A percentile compares a stretch with the other conserved stretches of the same genome.
These are phyloP conservation scores for Micractinium conductrix DNA, from an alignment of 139 green algal species.

Conservation along the genomic window DNA sequence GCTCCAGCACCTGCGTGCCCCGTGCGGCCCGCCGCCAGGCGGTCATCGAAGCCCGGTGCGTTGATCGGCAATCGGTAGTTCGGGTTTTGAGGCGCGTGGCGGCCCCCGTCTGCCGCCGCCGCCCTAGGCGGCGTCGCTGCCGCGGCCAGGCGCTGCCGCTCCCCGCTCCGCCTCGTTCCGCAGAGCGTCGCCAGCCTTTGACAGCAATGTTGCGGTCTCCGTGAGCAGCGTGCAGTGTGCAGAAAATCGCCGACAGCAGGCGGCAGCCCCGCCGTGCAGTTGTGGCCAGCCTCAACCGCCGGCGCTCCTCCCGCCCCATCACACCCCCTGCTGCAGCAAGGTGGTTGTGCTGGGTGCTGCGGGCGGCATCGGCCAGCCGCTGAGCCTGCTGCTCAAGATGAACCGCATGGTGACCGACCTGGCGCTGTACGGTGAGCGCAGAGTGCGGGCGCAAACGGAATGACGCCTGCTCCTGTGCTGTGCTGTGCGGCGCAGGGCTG, in stretches of 20 bases:
- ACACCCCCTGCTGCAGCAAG: conserved; percentile 81
- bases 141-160: neutral
- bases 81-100: neutral
- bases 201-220: neutral
- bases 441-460: too few species aligned
- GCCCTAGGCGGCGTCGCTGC: neutral
- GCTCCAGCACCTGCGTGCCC: neutral
- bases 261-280: too few species aligned
- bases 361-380: conserved; percentile 97
- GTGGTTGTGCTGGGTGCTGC: conserved; percentile 95
- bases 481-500: too few species aligned
- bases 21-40: conserved; percentile 10
- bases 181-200: too few species aligned
- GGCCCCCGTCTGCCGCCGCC: neutral
- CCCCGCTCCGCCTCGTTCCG: neutral
- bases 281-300: too few species aligned
- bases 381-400: conserved; percentile 95
- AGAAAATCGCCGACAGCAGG: too few species aligned
- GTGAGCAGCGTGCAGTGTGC: too few species aligned
- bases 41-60: conserved; percentile 14
- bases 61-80: neutral
- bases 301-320: too few species aligned
- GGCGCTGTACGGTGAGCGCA: conserved; percentile 93
- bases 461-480: too few species aligned
- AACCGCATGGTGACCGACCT: conserved; percentile 70